Evolutionary conservation across 1,139 yeast genomes (phyloP).

Genomic region (Candida glucosophila): DNA sequence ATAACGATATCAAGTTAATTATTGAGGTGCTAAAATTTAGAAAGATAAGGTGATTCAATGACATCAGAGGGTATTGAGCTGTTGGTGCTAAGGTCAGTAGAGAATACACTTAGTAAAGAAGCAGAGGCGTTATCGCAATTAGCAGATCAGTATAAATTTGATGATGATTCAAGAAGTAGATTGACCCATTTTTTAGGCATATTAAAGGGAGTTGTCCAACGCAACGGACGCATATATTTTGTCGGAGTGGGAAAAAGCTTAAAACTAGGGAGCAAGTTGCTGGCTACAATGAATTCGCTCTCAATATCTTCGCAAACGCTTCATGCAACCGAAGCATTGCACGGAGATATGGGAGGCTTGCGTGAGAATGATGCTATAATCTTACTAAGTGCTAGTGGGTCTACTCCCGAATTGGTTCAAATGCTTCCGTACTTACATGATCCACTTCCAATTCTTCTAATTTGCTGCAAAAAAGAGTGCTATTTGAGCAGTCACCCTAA

Average conservation of each 20-base stretch:
- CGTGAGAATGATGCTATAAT: slow-evolving; percentile 55
- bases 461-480: slow-evolving; percentile 53
- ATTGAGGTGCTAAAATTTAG: too few relatives aligned
- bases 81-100: too few relatives aligned
- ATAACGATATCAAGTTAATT: too few relatives aligned
- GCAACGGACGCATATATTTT: slow-evolving; percentile 65
- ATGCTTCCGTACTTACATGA: slow-evolving; percentile 52
- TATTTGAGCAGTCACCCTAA: slow-evolving; percentile 36
- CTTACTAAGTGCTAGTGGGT: slow-evolving; percentile 74
- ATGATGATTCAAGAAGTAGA: too few relatives aligned
- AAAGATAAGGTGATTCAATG: too few relatives aligned
- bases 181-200: too few relatives aligned
- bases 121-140: slow-evolving; percentile 26
- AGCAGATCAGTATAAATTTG: slow-evolving; percentile 20
- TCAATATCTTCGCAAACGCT: slow-evolving; percentile 59
- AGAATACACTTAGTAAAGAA: slow-evolving; percentile 22
- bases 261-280: slow-evolving; percentile 70
- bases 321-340: slow-evolving; percentile 85
- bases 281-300: slow-evolving; percentile 75
- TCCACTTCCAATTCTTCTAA: slow-evolving; percentile 46
- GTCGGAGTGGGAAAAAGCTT: slow-evolving; percentile 82
- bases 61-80: too few relatives aligned
- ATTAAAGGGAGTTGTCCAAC: too few relatives aligned
- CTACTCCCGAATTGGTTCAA: slow-evolving; percentile 64
- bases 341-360: slow-evolving; percentile 78